These are phyloP conservation scores for Pugionium dolabratum DNA, from an alignment of 345 rosid species.

Conservation along the genomic window DNA sequence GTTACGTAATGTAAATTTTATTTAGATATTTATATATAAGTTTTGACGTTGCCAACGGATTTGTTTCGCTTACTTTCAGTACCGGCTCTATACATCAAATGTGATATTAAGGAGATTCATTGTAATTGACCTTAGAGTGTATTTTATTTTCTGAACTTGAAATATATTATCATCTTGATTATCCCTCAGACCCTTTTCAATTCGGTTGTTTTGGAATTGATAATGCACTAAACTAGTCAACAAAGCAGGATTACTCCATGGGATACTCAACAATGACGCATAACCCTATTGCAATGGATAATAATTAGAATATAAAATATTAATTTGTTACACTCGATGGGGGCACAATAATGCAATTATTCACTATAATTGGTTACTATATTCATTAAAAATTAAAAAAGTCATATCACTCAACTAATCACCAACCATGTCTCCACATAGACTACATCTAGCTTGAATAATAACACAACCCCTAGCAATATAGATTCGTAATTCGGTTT, in stretches of 20 bases:
- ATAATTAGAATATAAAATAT: slow-evolving; percentile 11
- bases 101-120: too few relatives aligned
- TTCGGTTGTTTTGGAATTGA: not conserved
- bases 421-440: slow-evolving; percentile 25
- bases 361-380: slow-evolving; percentile 21
- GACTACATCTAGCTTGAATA: slow-evolving; percentile 1
- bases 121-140: too few relatives aligned
- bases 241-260: slow-evolving; percentile 25
- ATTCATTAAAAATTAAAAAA: not conserved
- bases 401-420: slow-evolving; percentile 27
- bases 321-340: slow-evolving; percentile 25
- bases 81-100: too few relatives aligned
- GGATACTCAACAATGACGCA: slow-evolving; percentile 33
- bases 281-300: slow-evolving; percentile 25
- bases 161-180: slow-evolving; percentile 13
- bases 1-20: too few relatives aligned
- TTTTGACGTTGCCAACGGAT: too few relatives aligned
- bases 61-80: too few relatives aligned
- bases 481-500: not conserved
- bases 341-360: slow-evolving; percentile 39
- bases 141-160: not conserved
- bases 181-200: slow-evolving; percentile 14
- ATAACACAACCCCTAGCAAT: slow-evolving; percentile 11
- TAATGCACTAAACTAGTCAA: slow-evolving; percentile 30
- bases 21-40: too few relatives aligned